These are phyloP conservation scores for Paramecium sonneborni DNA, from an alignment of 73 alveolate species.

Conservation along the genomic window DNA sequence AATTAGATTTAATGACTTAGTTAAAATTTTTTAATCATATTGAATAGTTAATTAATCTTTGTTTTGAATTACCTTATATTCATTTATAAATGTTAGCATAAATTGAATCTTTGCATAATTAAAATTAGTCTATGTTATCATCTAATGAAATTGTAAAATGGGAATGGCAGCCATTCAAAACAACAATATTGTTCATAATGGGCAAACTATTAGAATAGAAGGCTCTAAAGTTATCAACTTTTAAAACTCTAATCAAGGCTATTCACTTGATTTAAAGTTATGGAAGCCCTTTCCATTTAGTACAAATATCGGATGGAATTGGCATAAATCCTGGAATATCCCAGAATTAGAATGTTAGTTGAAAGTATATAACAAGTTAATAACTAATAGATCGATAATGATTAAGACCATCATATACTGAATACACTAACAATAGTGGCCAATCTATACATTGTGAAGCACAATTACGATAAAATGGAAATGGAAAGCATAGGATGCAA, in stretches of 20 bases:
- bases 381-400: background rate
- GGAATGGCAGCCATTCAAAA: background rate
- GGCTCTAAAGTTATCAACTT: background rate
- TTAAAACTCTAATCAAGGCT: background rate
- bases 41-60: background rate
- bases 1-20: background rate
- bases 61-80: background rate
- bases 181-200: background rate
- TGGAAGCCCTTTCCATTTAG: conserved; percentile 56
- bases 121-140: background rate
- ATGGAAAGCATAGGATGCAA: conserved; percentile 63
- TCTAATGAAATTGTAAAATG: background rate
- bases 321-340: conserved; percentile 81
- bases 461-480: conserved; percentile 24
- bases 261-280: background rate
- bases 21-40: background rate
- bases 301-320: conserved; percentile 61
- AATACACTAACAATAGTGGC: background rate
- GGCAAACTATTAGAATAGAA: background rate
- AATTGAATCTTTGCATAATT: background rate
- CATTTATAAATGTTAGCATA: background rate
- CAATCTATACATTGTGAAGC: background rate
- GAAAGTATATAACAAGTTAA: conserved; percentile 60
- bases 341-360: conserved; percentile 71
- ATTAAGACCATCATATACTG: background rate